Conservation (phyloP, 1,139 yeast species). For the Blastobotrys arbuscula region DNA sequence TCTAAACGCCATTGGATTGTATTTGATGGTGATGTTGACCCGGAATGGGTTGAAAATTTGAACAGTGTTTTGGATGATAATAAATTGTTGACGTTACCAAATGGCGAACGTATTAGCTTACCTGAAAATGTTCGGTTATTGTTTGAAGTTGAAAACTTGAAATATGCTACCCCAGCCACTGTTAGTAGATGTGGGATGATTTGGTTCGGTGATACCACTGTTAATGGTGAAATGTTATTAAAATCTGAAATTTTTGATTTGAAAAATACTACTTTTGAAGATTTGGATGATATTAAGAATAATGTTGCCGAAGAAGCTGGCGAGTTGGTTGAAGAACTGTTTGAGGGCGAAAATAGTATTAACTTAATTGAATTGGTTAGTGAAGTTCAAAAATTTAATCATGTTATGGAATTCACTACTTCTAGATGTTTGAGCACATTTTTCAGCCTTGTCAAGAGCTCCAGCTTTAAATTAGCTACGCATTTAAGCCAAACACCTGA, state of each 20-base stretch:
- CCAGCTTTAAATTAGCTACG: constrained; percentile 21
- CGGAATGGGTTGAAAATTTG: constrained; percentile 87
- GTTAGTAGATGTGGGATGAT: constrained; percentile 90
- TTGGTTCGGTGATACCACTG: constrained; percentile 50
- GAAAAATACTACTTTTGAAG: constrained; percentile 23
- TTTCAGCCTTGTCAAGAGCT: constrained; percentile 29
- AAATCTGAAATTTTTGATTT: constrained; percentile 21
- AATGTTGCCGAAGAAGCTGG: constrained; percentile 12
- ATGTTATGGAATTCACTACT: constrained; percentile 50
- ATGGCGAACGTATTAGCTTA: constrained; percentile 74
- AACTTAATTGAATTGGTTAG: constrained; percentile 20
- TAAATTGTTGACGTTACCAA: constrained; percentile 72
- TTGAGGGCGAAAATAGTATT: constrained; percentile 11
- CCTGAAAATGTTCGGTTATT: constrained; percentile 60
- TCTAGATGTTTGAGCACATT: constrained; percentile 41
- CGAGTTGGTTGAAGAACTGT: background rate
- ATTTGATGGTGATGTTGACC: constrained; percentile 92
- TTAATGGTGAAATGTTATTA: constrained; percentile 31
- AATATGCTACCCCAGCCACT: constrained; percentile 81
- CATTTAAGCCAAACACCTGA: constrained; percentile 25
- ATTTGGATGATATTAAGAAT: constrained; percentile 23
- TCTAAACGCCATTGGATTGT: constrained; percentile 65
- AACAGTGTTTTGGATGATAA: constrained; percentile 92
- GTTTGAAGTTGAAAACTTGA: constrained; percentile 70
- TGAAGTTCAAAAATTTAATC: constrained; percentile 34